Conservation (phyloP, 306 rosid genomes). For the Erythrophleum fordii region DNA sequence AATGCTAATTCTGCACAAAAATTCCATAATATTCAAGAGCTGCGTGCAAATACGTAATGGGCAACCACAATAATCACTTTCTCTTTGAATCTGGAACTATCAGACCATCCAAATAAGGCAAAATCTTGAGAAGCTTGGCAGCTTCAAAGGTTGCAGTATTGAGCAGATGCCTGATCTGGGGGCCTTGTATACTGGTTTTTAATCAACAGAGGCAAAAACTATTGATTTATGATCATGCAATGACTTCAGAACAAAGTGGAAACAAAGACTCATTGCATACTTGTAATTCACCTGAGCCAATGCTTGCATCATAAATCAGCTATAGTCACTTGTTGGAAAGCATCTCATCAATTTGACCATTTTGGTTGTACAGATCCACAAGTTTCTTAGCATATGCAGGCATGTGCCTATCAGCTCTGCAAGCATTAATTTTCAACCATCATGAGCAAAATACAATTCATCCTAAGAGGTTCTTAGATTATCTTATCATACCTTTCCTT, state of each 20-base stretch:
- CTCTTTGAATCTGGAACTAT: slow-evolving; percentile 4
- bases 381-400: slow-evolving; percentile 88
- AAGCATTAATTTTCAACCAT: slow-evolving; percentile 34
- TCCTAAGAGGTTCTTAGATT: neutral
- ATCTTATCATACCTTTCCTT: slow-evolving; percentile 71
- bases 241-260: neutral
- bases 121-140: neutral
- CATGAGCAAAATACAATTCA: slow-evolving; percentile 21
- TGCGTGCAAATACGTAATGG: neutral
- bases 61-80: slow-evolving; percentile 1
- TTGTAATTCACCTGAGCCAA: slow-evolving; percentile 29
- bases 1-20: slow-evolving; percentile 1
- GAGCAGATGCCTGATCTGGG: neutral
- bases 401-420: slow-evolving; percentile 90
- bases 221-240: slow-evolving; percentile 26
- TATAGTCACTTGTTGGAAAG: slow-evolving; percentile 58
- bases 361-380: slow-evolving; percentile 84
- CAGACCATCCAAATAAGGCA: neutral
- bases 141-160: neutral
- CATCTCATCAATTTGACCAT: slow-evolving; percentile 82
- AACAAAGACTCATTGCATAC: slow-evolving; percentile 9
- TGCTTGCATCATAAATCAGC: slow-evolving; percentile 11
- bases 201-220: slow-evolving; percentile 14
- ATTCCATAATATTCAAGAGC: neutral
- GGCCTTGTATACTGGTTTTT: slow-evolving; percentile 2